phyloP scores from a whole-genome alignment of 1,284 basidiomycete species.

The Ustilago bromivora region DNA sequence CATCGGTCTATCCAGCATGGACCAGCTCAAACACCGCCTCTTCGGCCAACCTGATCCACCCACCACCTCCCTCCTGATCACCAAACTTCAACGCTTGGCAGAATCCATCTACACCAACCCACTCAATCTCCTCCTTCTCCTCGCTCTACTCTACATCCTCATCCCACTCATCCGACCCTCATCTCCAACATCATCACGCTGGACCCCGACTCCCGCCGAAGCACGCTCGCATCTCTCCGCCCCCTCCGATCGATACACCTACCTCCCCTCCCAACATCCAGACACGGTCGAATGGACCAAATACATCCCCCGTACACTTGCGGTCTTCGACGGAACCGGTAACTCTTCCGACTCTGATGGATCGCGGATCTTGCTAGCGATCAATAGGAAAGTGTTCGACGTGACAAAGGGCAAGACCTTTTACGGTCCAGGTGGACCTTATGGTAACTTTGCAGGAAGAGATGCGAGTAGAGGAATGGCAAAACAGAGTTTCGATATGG shows the following conservation, averaged over 20 bases:
- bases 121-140: conserved; percentile 54
- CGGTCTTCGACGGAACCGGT: conserved; percentile 63
- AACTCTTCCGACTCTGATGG: conserved; percentile 20
- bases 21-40: conserved; percentile 18
- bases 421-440: conserved; percentile 94
- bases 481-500: conserved; percentile 91
- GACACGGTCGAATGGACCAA: conserved; percentile 57
- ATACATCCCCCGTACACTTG: conserved; percentile 66
- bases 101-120: conserved; percentile 58
- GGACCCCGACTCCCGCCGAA: conserved; percentile 42
- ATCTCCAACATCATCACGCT: conserved; percentile 37
- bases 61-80: not conserved
- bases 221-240: conserved; percentile 43
- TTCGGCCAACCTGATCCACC: conserved; percentile 6
- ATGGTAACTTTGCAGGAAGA: conserved; percentile 94
- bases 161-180: conserved; percentile 53
- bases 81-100: conserved; percentile 14
- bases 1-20: conserved; percentile 9
- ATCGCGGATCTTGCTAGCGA: conserved; percentile 82
- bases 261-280: conserved; percentile 59
- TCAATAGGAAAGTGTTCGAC: conserved; percentile 89
- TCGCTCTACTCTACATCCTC: conserved; percentile 48
- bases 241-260: conserved; percentile 51
- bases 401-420: conserved; percentile 88
- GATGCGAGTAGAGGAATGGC: conserved; percentile 96